These are phyloP conservation scores for Rhizopus delemar DNA, from an alignment of 371 early-diverging fungal genomes.

Conservation along the genomic window DNA sequence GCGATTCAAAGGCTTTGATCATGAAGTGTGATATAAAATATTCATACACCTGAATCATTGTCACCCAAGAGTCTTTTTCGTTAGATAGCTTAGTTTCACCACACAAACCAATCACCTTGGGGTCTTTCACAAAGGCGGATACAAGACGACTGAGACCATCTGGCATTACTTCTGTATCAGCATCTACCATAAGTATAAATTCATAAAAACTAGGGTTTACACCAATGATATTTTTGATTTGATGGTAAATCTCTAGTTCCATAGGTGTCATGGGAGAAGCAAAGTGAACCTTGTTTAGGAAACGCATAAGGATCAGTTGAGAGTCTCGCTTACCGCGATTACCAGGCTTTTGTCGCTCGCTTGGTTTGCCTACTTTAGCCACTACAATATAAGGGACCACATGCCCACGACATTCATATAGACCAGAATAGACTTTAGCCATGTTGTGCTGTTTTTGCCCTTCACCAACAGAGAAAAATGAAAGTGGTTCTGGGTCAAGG, in stretches of 20 bases:
- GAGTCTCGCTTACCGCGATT: conserved; percentile 88
- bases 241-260: conserved; percentile 88
- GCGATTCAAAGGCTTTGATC: conserved; percentile 80
- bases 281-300: conserved; percentile 74
- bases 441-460: conserved; percentile 88
- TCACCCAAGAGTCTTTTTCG: conserved; percentile 85
- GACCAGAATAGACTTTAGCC: conserved; percentile 96
- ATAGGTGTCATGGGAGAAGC: conserved; percentile 77
- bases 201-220: conserved; percentile 77
- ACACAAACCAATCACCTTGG: conserved; percentile 79
- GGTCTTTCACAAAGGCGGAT: conserved; percentile 74
- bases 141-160: conserved; percentile 69
- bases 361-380: conserved; percentile 85
- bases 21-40: conserved; percentile 87
- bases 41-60: conserved; percentile 88
- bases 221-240: conserved; percentile 85
- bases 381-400: conserved; percentile 92
- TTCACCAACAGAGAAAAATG: conserved; percentile 87
- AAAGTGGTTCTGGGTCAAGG: conserved; percentile 81
- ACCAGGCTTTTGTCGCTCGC: conserved; percentile 71
- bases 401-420: conserved; percentile 87
- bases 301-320: conserved; percentile 79
- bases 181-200: conserved; percentile 64
- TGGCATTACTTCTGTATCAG: conserved; percentile 67
- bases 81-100: conserved; percentile 83